Base-by-base conservation (phyloP, 768 basidiomycete genomes). In the Russula vinacea region DNA sequence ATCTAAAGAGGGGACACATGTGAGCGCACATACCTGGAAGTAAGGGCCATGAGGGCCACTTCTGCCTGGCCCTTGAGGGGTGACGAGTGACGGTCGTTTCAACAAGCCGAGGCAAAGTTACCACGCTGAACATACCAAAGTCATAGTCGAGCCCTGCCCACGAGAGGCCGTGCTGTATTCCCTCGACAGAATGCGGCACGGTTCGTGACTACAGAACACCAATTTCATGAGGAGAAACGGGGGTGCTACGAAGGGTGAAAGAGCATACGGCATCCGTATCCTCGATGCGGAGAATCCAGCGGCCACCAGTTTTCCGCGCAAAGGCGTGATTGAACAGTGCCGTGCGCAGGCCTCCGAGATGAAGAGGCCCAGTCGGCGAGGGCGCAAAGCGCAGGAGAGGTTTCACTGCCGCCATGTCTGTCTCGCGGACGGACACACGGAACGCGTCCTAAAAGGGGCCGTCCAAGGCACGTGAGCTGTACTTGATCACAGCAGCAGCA, bases 81-180 rank as follows among this genome's bases (percentile, higher is more conserved):
- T 44, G 40, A 19, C 11, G n/a, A 45, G 22, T 13, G 35, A 39
- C 16, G 0, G 45, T 39, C 26, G 16, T 35, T 16, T 17, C 33
- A 32, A 16, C 51, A 37, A 39, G 22, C 29, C 8, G 37, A 24
- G 32, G 39, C 14, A 16, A 29, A 22, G 44, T 6, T n/a, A 45
- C 9, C 26, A 45, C 22, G 24, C 19, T 1, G 49, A 33, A 73
- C 82, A 53, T 60, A 93, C 96, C 97, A 77, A 88, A 88, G 73
- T 98, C 96, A 73, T 91, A 96, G 9, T 91, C 81, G 26, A 99
- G 76, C 9, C 93, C 92, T 57, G 95, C 92, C 97, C 97, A 98
- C 17, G 85, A 82, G 61, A 99, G 75, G 4, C 89, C 87, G 19
- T 78, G 78, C 59, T 84, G 78, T 47, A 98, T 88, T 13, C 83